Evolutionary conservation across 257 asterid genomes (phyloP), one percentile per base, ranked within the genome.

Genomic region (Vinca minor): DNA sequence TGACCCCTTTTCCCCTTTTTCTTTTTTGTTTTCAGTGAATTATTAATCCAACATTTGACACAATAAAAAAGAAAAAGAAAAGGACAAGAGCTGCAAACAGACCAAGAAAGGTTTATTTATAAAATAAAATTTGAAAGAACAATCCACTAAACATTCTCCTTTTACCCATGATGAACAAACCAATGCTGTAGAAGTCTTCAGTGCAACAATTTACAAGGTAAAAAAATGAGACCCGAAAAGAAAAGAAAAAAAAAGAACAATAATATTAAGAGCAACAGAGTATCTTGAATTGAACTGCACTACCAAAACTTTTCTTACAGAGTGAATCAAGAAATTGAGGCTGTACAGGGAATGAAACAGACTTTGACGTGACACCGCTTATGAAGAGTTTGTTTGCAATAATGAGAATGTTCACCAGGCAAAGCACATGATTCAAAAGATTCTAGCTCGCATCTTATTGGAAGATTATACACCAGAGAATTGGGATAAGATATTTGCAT

Each of bases 221-320:
- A 72, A 75, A 72, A 36, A 57, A 64, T 58, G 47, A 66, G 44
- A 52, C 42, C 64, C 45, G 41, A 75, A 65, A 21, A 80, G 69
- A 47, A 68, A 34, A 34, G 7, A 34, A 34, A 34, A 34, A 34
- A 34, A 34, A 34, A 34, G 7, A 73, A 73, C 44, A 63, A 60
- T 31, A 70, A 72, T 45, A 63, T 44, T 29, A 21, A 34, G 69
- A 80, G 72, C 69, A 77, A 53, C 86, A 71, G 67, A 39, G 78
- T 67, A 54, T 76, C 72, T 71, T 21, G 66, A 69, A 65, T 63
- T 56, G 71, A 52, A 65, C 91, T 81, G 82, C 82, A 76, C 96
- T 88, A 88, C 89, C 95, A 91, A 91, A 88, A 91, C 89, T 88
- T 71, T 88, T 79, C 94, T 86, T 83, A 88, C 94, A 84, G 85